Evolutionary conservation across 352 stramenopile genomes (phyloP).

Genomic region (Thraustochytrium aureum): DNA sequence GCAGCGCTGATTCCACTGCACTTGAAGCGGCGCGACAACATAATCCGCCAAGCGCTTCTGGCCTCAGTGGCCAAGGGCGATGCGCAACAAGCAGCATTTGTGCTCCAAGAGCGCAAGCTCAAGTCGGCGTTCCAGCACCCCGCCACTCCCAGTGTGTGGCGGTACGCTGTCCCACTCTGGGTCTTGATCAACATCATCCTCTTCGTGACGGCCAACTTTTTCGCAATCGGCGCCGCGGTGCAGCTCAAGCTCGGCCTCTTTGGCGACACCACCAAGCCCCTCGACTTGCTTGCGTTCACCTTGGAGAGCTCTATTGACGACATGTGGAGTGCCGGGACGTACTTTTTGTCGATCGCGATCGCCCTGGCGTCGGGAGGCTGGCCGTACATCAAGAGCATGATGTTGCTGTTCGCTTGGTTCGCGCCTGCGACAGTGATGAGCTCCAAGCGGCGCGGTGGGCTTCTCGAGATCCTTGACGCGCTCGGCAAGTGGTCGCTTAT

Average conservation of each 20-base stretch:
- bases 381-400: conserved; percentile 58
- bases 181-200: conserved; percentile 5
- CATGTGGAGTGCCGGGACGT: conserved; percentile 59
- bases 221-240: conserved; percentile 40
- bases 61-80: not conserved
- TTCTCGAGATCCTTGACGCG: conserved; percentile 52
- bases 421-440: conserved; percentile 52
- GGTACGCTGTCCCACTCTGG: not conserved
- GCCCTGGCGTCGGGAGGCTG: conserved; percentile 57
- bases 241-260: conserved; percentile 40
- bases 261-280: conserved; percentile 1
- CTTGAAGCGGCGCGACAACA: not conserved
- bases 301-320: conserved; percentile 57
- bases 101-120: not conserved
- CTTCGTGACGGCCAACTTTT: conserved; percentile 35
- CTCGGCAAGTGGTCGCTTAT: conserved; percentile 60
- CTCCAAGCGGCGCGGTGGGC: not conserved
- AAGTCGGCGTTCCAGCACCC: not conserved
- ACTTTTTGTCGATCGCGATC: conserved; percentile 58
- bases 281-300: conserved; percentile 56
- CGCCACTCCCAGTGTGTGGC: not conserved
- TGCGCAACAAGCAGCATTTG: not conserved
- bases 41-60: not conserved
- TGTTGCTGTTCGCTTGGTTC: conserved; percentile 56
- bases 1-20: conserved; percentile 13